Evolutionary conservation across 257 asterid species (phyloP).

Genomic region (Thymus mandschuricus): DNA sequence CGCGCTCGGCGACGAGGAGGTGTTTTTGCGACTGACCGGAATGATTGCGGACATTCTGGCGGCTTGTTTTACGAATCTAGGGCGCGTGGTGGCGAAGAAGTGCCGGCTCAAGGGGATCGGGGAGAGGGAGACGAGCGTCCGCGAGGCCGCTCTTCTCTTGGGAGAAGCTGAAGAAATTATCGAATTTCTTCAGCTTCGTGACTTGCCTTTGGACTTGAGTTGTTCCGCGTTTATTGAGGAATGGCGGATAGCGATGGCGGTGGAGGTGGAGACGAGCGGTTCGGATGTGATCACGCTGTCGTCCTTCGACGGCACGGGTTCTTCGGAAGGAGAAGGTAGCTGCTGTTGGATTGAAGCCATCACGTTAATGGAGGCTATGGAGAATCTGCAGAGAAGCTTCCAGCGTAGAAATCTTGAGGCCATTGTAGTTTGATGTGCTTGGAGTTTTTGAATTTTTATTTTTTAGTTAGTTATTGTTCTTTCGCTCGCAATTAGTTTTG

Average conservation of each 20-base stretch:
- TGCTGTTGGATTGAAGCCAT: not conserved
- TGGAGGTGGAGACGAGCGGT: not conserved
- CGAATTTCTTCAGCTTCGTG: slow-evolving; percentile 32
- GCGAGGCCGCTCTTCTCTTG: slow-evolving; percentile 41
- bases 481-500: too few species aligned
- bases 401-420: not conserved
- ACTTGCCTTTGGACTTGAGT: slow-evolving; percentile 19
- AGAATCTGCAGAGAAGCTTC: slow-evolving; percentile 14
- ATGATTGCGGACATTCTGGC: slow-evolving; percentile 46
- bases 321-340: not conserved
- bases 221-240: slow-evolving; percentile 34
- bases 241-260: slow-evolving; percentile 32
- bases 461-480: too few species aligned
- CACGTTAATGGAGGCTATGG: slow-evolving; percentile 3
- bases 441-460: too few species aligned
- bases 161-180: slow-evolving; percentile 47
- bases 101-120: slow-evolving; percentile 42
- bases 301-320: not conserved
- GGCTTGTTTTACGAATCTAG: slow-evolving; percentile 40
- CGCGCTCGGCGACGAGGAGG: slow-evolving; percentile 21
- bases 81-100: slow-evolving; percentile 35
- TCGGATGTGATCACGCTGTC: not conserved
- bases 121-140: slow-evolving; percentile 42
- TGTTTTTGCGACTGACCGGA: slow-evolving; percentile 30
- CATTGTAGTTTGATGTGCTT: too few species aligned